A percentile compares a stretch with the other conserved stretches of the same genome.
Conservation (phyloP, 2,329 filamentous ascomycete genomes). For the Torrubiellomyces zombiae region DNA sequence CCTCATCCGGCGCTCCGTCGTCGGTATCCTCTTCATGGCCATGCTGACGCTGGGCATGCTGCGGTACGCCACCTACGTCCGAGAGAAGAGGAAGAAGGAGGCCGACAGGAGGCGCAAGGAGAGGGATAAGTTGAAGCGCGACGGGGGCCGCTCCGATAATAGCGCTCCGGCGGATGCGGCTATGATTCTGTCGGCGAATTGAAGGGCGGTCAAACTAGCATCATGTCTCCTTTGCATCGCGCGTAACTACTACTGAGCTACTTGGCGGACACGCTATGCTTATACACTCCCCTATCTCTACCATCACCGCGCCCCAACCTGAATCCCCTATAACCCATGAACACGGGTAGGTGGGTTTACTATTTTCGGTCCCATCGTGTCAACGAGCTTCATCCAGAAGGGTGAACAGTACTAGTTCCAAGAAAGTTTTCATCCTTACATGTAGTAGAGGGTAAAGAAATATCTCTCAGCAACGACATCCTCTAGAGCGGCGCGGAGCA, state of each 20-base stretch:
- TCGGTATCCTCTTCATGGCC: conserved; percentile 51
- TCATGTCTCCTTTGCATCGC: conserved; percentile 3
- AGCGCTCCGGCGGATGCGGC: conserved; percentile 33
- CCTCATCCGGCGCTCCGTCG: conserved; percentile 43
- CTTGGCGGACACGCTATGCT: too few species aligned
- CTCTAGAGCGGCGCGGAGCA: too few species aligned
- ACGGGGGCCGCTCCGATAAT: conserved; percentile 28
- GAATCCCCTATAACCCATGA: background rate
- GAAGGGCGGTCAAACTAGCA: conserved; percentile 4
- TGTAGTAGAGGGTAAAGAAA: too few species aligned
- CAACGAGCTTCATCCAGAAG: too few species aligned
- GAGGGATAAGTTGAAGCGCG: conserved; percentile 24
- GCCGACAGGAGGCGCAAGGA: conserved; percentile 24
- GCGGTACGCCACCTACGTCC: conserved; percentile 41
- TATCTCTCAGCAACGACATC: too few species aligned
- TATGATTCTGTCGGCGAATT: conserved; percentile 41
- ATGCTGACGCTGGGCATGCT: conserved; percentile 42
- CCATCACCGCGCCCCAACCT: background rate
- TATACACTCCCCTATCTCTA: too few species aligned
- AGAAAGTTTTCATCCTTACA: too few species aligned
- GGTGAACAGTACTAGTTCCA: too few species aligned
- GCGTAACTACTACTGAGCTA: too few species aligned
- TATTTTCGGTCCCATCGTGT: too few species aligned
- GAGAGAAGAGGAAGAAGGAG: conserved; percentile 31
- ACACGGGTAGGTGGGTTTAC: too few species aligned